Base-by-base conservation (phyloP, 2,329 filamentous ascomycete species). In the Emmonsiellopsis sp. region DNA sequence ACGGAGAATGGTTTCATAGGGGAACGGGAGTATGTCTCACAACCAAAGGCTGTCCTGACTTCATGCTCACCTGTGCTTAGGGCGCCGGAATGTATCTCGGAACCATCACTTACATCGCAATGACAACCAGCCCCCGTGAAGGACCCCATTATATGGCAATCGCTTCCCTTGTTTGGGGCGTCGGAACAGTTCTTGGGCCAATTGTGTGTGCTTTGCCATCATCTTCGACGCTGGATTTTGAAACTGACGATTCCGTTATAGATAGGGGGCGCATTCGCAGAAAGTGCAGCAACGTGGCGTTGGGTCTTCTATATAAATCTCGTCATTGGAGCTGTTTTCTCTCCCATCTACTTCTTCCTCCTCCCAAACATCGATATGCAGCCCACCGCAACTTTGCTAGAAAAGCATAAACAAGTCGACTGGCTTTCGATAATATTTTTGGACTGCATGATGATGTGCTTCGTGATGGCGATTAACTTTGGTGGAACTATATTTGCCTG, bases 251-350 rank as follows among this genome's bases (percentile, higher is more conserved):
- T 26, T 26, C 20, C 5, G 20, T 5, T 26, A 26, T 26, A 26
- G 20, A 63, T 74, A 47, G 71, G 71, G 2, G 70, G 70, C 20
- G 64, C 60, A 4, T 70, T 71, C 54, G 55, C 62, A 8, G 59
- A 63, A 26, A 59, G 55, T 32, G 46, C 50, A 9, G 67, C 62
- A 10, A 63, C 59, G 5, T 71, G 68, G 68, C 61, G 65, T 34
- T 71, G 67, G 69, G 35, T 52, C 52, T 56, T 62, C 60, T 83
- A 83, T 58, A 75, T 83, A 65, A 83, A 82, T 59, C 67, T 82
- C 0, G 60, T 70, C 35, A 63, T 76, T 48, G 68, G 76, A 1
- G 77, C 68, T n/a, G 59, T 70, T 6, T 65, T 69, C 31, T 62
- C 70, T 5, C 72, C 76, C 1, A 67, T 72, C 20, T 69, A 73